Evolutionary conservation across 768 basidiomycete species (phyloP).

Genomic region (Termitomyces sp.): DNA sequence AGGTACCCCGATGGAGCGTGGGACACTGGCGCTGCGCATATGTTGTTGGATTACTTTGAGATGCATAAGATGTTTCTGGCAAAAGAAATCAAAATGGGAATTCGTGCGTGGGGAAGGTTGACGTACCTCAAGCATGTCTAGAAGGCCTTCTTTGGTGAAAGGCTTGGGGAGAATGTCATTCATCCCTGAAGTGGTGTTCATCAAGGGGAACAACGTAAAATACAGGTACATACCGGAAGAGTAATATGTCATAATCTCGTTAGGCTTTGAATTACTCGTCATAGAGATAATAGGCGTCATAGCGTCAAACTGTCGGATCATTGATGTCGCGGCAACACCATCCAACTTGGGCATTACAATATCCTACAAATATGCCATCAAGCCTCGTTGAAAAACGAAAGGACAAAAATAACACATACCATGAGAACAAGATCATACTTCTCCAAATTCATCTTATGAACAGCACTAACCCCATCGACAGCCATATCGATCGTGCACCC

Average conservation of each 20-base stretch:
- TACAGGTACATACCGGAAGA: slow-evolving; percentile 47
- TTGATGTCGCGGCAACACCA: slow-evolving; percentile 84
- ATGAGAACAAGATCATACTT: slow-evolving; percentile 96
- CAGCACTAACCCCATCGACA: slow-evolving; percentile 87
- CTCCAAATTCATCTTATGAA: slow-evolving; percentile 93
- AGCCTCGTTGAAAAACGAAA: not conserved
- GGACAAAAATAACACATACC: slow-evolving; percentile 43
- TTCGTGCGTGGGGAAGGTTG: not conserved
- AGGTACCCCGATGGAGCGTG: slow-evolving; percentile 64
- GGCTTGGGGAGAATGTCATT: slow-evolving; percentile 97
- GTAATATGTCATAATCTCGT: slow-evolving; percentile 89
- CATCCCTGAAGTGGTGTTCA: slow-evolving; percentile 59
- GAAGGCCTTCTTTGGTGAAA: slow-evolving; percentile 89
- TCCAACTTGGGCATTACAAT: slow-evolving; percentile 93
- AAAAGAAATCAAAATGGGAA: not conserved
- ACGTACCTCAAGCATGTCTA: slow-evolving; percentile 86
- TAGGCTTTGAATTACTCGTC: slow-evolving; percentile 92
- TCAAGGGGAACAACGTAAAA: not conserved
- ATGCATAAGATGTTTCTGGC: slow-evolving; percentile 81
- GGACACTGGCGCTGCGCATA: slow-evolving; percentile 40
- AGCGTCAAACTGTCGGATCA: slow-evolving; percentile 93
- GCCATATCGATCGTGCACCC: slow-evolving; percentile 94
- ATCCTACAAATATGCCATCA: slow-evolving; percentile 47
- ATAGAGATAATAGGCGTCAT: slow-evolving; percentile 98
- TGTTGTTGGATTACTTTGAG: slow-evolving; percentile 83